A percentile compares a stretch with the other conserved stretches of the same genome.
Evolutionary conservation across 148 eudicot genomes (phyloP).

Genomic region (Euryodendron excelsum): DNA sequence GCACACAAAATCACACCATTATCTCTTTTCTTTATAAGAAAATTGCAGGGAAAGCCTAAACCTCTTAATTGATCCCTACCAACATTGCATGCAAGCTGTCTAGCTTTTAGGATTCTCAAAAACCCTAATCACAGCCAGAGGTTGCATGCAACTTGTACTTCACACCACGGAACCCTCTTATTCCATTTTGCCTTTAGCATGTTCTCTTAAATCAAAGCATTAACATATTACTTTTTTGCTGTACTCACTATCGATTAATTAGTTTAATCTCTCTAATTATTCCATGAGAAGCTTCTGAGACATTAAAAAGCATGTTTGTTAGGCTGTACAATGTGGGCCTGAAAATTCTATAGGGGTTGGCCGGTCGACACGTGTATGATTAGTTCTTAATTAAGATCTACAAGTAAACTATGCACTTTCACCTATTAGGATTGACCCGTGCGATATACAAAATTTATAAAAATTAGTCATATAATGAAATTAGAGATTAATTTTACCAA

Average conservation of each 20-base stretch:
- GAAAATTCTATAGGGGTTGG: neutral
- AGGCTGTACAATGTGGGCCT: neutral
- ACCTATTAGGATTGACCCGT: no score
- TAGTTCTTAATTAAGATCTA: neutral
- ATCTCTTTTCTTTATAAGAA: neutral
- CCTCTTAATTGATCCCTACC: neutral
- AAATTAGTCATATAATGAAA: no score
- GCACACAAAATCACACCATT: neutral
- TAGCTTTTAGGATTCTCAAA: conserved; percentile 5
- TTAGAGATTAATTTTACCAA: no score
- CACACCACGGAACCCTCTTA: no score
- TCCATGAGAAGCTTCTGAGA: neutral
- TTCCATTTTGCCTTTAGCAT: no score
- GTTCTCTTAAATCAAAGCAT: neutral
- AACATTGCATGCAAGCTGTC: conserved; percentile 13
- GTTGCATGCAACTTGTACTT: neutral
- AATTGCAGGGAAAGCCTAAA: neutral
- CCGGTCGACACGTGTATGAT: no score
- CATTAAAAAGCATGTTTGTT: neutral
- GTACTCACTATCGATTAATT: neutral
- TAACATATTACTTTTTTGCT: neutral
- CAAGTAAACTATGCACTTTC: no score
- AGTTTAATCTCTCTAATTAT: neutral
- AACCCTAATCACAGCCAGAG: neutral
- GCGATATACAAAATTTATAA: no score